phyloP scores from a whole-genome alignment of 2,329 filamentous ascomycete genomes.

The Xylariomycetidae sp. region DNA sequence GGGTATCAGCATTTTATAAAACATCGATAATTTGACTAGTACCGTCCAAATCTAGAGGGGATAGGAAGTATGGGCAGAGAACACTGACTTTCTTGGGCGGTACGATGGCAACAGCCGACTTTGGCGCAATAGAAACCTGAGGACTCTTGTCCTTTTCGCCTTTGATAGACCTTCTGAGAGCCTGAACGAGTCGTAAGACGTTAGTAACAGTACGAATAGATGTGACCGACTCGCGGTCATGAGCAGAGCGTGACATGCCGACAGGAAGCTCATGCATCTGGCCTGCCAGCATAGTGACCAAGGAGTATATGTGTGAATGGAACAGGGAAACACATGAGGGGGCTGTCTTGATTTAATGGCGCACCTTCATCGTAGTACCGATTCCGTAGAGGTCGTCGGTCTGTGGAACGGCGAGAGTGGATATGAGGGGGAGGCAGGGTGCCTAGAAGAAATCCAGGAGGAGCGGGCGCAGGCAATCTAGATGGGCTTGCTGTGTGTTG shows the following conservation, averaged over 20 bases:
- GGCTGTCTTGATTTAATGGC: conserved; percentile 23
- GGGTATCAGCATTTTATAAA: conserved; percentile 13
- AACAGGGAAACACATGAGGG: conserved; percentile 5
- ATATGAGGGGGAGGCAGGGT: too few relatives aligned
- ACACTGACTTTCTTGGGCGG: conserved; percentile 83
- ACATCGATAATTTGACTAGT: too few relatives aligned
- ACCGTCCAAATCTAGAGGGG: too few relatives aligned
- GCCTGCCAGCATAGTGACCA: conserved; percentile 12
- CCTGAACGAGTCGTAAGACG: conserved; percentile 50
- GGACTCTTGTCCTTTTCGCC: conserved; percentile 74
- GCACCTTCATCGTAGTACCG: conserved; percentile 32
- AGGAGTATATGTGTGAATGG: too few relatives aligned
- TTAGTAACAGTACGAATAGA: conserved; percentile 23
- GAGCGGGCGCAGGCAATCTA: too few relatives aligned
- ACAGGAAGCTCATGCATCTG: conserved; percentile 8
- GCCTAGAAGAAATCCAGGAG: too few relatives aligned
- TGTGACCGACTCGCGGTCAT: conserved; percentile 18
- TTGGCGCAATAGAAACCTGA: conserved; percentile 74
- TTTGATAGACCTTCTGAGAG: conserved; percentile 84
- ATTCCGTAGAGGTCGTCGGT: conserved; percentile 16
- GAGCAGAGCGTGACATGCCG: conserved; percentile 21
- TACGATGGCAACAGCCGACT: conserved; percentile 82
- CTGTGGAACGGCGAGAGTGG: too few relatives aligned
- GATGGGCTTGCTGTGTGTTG: too few relatives aligned
- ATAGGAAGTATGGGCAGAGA: conserved; percentile 6